Conservation (phyloP, 345 rosid genomes). For the Gynandropsis gynandra region DNA sequence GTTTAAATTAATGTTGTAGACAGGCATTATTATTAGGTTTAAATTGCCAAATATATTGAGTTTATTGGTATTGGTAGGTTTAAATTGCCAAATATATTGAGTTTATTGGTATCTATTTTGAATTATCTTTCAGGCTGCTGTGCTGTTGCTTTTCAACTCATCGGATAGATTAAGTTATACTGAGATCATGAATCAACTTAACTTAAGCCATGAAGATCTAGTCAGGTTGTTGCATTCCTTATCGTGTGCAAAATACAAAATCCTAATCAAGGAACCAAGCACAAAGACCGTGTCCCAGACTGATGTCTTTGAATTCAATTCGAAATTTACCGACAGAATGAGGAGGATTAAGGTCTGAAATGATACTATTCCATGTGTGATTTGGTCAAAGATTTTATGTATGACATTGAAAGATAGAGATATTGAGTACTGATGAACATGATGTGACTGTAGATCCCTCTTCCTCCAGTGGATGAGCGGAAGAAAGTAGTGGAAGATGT, state of each 20-base stretch:
- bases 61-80: conserved; percentile 4
- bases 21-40: neutral
- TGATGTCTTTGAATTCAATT: conserved; percentile 62
- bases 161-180: conserved; percentile 71
- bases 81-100: neutral
- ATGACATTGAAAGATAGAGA: no score
- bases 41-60: neutral
- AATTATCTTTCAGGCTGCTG: conserved; percentile 55
- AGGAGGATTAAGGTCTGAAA: conserved; percentile 81
- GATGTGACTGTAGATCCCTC: conserved; percentile 63
- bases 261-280: conserved; percentile 56
- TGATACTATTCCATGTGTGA: neutral
- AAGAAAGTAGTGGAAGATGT: conserved; percentile 92
- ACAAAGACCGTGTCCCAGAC: conserved; percentile 49
- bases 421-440: no score
- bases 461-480: conserved; percentile 89
- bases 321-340: conserved; percentile 79
- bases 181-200: conserved; percentile 74
- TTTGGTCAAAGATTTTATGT: no score
- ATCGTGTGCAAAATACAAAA: conserved; percentile 79
- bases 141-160: conserved; percentile 73
- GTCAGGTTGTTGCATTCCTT: conserved; percentile 85
- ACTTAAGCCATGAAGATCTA: conserved; percentile 77
- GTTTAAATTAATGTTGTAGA: neutral
- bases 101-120: conserved; percentile 5